These are phyloP conservation scores for Trichothecium roseum DNA, from an alignment of 2,329 filamentous ascomycete genomes.

Conservation along the genomic window DNA sequence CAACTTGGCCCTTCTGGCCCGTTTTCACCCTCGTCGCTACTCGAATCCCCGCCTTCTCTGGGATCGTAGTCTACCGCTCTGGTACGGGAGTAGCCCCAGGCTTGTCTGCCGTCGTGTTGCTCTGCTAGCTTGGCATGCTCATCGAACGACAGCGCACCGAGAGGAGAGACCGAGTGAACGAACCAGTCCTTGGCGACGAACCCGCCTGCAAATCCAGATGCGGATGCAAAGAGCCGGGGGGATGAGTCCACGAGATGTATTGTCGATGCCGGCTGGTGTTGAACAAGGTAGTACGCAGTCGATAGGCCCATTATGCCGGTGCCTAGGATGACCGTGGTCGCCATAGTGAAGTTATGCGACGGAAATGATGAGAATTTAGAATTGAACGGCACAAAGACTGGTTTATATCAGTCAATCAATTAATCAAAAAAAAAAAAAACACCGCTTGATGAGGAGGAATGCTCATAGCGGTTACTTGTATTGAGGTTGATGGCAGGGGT, in stretches of 20 bases:
- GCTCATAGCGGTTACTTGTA: too few species aligned
- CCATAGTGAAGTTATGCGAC: too few species aligned
- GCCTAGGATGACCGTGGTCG: conserved; percentile 55
- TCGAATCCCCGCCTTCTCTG: conserved; percentile 50
- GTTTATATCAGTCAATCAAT: too few species aligned
- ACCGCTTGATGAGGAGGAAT: too few species aligned
- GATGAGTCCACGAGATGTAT: conserved; percentile 38
- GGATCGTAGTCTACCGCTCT: conserved; percentile 43
- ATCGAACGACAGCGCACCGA: conserved; percentile 59
- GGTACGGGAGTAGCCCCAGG: conserved; percentile 41
- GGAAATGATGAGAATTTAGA: too few species aligned
- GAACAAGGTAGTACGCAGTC: conserved; percentile 62
- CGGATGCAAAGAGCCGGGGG: conserved; percentile 55
- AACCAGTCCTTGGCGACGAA: conserved; percentile 72
- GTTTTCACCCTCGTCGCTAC: conserved; percentile 15
- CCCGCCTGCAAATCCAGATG: conserved; percentile 64
- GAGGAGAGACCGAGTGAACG: conserved; percentile 38
- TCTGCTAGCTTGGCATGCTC: conserved; percentile 57
- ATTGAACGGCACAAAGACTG: too few species aligned
- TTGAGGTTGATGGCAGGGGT: too few species aligned
- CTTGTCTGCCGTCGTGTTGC: conserved; percentile 42
- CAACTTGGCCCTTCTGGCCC: conserved; percentile 21
- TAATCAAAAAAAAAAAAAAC: too few species aligned
- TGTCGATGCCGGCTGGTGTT: conserved; percentile 26
- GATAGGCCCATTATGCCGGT: conserved; percentile 61